A percentile compares a stretch with the other conserved stretches of the same genome.
These are phyloP conservation scores for Biscogniauxia marginata DNA, from an alignment of 2,329 filamentous ascomycete species.

Conservation along the genomic window DNA sequence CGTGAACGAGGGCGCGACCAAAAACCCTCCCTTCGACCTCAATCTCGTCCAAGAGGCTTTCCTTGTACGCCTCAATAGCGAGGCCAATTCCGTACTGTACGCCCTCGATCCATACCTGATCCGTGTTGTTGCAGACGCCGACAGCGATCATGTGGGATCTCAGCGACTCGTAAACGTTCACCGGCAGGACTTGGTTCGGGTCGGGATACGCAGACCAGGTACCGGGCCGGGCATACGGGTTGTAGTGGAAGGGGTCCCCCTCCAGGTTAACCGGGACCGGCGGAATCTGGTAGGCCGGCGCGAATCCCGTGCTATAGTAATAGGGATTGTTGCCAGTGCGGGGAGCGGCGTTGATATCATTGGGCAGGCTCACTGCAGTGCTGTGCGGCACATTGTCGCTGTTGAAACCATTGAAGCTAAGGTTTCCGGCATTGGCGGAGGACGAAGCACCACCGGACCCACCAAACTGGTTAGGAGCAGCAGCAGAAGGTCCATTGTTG, in stretches of 20 bases:
- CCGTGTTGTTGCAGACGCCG: constrained; percentile 4
- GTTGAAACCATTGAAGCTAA: neutral
- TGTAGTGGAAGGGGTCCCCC: neutral
- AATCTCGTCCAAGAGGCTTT: constrained; percentile 17
- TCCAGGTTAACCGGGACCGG: neutral
- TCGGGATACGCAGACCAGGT: neutral
- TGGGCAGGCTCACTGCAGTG: neutral
- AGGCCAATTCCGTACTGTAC: constrained; percentile 24
- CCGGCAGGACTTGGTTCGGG: constrained; percentile 1
- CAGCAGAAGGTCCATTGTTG: no score
- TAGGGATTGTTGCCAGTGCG: neutral
- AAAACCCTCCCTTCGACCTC: constrained; percentile 10
- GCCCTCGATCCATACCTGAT: constrained; percentile 16
- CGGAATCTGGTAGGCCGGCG: neutral
- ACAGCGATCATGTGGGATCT: constrained; percentile 8
- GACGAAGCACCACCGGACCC: no score
- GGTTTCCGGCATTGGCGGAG: neutral
- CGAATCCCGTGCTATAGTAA: neutral
- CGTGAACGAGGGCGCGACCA: neutral
- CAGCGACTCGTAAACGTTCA: constrained; percentile 5
- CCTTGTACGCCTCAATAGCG: constrained; percentile 11
- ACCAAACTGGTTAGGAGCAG: no score
- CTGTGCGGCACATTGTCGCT: neutral
- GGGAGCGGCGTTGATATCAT: neutral
- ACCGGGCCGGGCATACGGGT: neutral